phyloP scores from a whole-genome alignment of 2,329 filamentous ascomycete species.

The Aspergillus clavatus region DNA sequence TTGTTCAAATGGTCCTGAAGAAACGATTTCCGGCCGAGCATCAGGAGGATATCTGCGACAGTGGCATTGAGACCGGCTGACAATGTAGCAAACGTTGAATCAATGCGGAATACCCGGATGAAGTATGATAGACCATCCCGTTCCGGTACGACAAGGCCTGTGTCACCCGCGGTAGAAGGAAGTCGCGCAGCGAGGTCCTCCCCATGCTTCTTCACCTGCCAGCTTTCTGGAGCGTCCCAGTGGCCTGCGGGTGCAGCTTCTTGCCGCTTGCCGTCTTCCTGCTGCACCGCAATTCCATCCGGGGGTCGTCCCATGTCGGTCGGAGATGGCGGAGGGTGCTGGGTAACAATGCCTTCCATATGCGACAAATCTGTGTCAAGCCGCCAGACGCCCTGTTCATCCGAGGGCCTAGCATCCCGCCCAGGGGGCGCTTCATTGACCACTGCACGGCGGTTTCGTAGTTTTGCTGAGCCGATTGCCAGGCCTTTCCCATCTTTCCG shows the following conservation, averaged over 20 bases:
- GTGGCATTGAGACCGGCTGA: slow-evolving; percentile 79
- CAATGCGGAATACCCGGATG: slow-evolving; percentile 89
- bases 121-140: slow-evolving; percentile 77
- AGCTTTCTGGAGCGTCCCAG: slow-evolving; percentile 95
- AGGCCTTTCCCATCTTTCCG: slow-evolving; percentile 36
- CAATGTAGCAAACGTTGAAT: slow-evolving; percentile 90
- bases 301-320: slow-evolving; percentile 49
- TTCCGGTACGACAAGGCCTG: slow-evolving; percentile 63
- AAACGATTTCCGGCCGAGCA: slow-evolving; percentile 91
- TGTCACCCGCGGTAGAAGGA: slow-evolving; percentile 59
- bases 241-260: slow-evolving; percentile 49
- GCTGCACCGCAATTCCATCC: slow-evolving; percentile 30
- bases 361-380: slow-evolving; percentile 84
- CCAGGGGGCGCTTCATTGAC: slow-evolving; percentile 24
- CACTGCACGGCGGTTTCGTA: slow-evolving; percentile 30
- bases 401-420: slow-evolving; percentile 35
- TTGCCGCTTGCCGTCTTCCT: slow-evolving; percentile 25
- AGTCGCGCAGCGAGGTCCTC: slow-evolving; percentile 34
- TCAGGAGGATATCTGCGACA: slow-evolving; percentile 79
- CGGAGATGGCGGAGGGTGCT: slow-evolving; percentile 64
- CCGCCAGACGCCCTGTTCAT: slow-evolving; percentile 62
- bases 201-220: slow-evolving; percentile 71
- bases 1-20: slow-evolving; percentile 85
- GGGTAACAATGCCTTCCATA: slow-evolving; percentile 85
- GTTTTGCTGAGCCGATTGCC: slow-evolving; percentile 30